Evolutionary conservation across 495 filamentous ascomycete genomes (phyloP).

Genomic region (Elasticomyces elasticus): DNA sequence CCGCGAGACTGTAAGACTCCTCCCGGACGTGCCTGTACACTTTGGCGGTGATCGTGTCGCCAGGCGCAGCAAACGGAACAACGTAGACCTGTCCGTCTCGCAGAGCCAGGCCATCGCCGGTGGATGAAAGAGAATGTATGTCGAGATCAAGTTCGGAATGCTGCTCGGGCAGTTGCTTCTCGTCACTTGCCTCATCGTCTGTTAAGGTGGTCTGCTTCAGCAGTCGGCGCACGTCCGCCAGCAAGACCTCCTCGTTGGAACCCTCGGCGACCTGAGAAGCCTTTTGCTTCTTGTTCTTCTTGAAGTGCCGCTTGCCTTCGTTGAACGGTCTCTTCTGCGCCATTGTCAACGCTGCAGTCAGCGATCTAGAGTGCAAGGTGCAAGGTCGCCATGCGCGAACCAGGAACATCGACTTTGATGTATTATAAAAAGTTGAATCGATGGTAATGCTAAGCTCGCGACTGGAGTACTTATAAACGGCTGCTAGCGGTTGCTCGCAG

Average conservation of each 20-base stretch:
- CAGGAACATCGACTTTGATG: not conserved
- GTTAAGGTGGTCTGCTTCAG: conserved; percentile 37
- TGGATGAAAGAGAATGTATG: conserved; percentile 71
- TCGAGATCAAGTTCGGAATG: conserved; percentile 71
- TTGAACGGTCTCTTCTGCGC: conserved; percentile 28
- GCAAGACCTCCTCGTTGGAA: conserved; percentile 63
- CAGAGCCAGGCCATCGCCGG: conserved; percentile 73
- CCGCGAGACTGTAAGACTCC: conserved; percentile 56
- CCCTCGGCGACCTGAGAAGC: conserved; percentile 22
- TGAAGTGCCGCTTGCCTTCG: conserved; percentile 30
- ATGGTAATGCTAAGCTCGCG: no score
- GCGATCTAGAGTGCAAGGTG: not conserved
- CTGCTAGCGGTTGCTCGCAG: no score
- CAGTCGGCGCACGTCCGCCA: conserved; percentile 56
- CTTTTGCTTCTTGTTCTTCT: conserved; percentile 49
- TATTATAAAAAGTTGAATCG: no score
- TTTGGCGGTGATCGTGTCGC: conserved; percentile 70
- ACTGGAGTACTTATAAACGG: no score
- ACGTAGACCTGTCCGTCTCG: conserved; percentile 67
- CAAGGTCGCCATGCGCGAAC: not conserved
- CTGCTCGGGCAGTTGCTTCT: conserved; percentile 47
- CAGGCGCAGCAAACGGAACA: conserved; percentile 80
- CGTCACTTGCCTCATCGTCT: conserved; percentile 30
- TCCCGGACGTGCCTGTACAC: conserved; percentile 58
- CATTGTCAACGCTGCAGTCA: not conserved